Evolutionary conservation across 2,329 filamentous ascomycete genomes (phyloP).

Genomic region (Colletotrichum sojae): DNA sequence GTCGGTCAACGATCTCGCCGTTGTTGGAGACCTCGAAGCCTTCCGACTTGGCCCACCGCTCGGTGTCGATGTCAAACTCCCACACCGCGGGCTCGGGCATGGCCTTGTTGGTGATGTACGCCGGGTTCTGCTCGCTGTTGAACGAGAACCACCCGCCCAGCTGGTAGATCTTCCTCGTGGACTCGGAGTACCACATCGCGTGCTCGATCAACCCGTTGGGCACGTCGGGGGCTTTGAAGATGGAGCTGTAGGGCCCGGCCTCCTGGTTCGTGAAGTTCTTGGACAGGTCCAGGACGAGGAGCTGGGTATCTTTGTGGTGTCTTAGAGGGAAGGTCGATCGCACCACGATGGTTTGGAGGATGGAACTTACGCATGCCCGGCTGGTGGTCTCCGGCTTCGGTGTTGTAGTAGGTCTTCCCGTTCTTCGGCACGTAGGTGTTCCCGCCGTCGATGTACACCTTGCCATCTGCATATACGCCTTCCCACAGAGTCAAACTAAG

Average conservation of each 20-base stretch:
- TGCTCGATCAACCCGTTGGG: slow-evolving; percentile 42
- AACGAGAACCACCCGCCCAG: slow-evolving; percentile 44
- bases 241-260: slow-evolving; percentile 28
- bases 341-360: background rate
- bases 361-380: slow-evolving; percentile 30
- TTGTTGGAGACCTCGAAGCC: slow-evolving; percentile 33
- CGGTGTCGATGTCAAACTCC: slow-evolving; percentile 29
- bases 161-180: slow-evolving; percentile 42
- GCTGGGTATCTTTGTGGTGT: slow-evolving; percentile 29
- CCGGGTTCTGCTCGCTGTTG: slow-evolving; percentile 37
- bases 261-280: slow-evolving; percentile 42
- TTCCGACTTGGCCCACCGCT: slow-evolving; percentile 16
- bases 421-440: slow-evolving; percentile 41
- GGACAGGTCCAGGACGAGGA: slow-evolving; percentile 43
- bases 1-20: slow-evolving; percentile 35
- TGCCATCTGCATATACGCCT: slow-evolving; percentile 43
- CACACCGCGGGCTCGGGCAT: slow-evolving; percentile 34
- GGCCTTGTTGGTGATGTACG: slow-evolving; percentile 25
- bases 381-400: slow-evolving; percentile 8
- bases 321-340: background rate
- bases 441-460: slow-evolving; percentile 44
- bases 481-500: background rate
- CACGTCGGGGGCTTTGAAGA: slow-evolving; percentile 41
- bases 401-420: slow-evolving; percentile 32
- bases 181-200: slow-evolving; percentile 41